These are phyloP conservation scores for Meripilus lineatus DNA, from an alignment of 1,284 basidiomycete species.

Conservation along the genomic window DNA sequence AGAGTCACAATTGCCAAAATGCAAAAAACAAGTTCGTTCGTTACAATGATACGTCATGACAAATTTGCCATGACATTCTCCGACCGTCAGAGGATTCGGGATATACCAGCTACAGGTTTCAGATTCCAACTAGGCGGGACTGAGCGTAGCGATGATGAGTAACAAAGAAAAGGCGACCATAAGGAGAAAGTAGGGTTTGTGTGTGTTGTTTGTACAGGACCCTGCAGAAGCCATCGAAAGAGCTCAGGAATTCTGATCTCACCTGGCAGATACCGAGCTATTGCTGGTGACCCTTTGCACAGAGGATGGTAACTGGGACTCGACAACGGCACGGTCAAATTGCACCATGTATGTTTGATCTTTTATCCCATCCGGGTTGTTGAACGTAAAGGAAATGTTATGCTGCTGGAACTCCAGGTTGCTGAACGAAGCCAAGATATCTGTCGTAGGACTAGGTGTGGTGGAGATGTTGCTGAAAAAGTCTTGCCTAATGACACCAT, in stretches of 20 bases:
- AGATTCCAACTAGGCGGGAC: not conserved
- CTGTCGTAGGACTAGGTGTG: slow-evolving; percentile 17
- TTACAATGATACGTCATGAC: too few relatives aligned
- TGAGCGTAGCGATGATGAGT: not conserved
- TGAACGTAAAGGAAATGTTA: slow-evolving; percentile 24
- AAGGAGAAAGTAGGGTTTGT: too few relatives aligned
- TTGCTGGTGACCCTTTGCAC: too few relatives aligned
- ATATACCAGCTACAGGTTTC: not conserved
- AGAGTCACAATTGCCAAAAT: not conserved
- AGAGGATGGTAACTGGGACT: too few relatives aligned
- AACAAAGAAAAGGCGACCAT: too few relatives aligned
- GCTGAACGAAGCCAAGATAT: slow-evolving; percentile 25
- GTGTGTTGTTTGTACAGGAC: too few relatives aligned
- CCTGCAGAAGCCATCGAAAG: too few relatives aligned
- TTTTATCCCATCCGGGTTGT: slow-evolving; percentile 15
- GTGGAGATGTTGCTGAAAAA: slow-evolving; percentile 18
- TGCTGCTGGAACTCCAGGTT: slow-evolving; percentile 25
- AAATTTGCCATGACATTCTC: too few relatives aligned
- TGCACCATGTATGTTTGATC: slow-evolving; percentile 8
- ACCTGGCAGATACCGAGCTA: too few relatives aligned
- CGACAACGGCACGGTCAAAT: slow-evolving; percentile 16
- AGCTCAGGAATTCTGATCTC: too few relatives aligned
- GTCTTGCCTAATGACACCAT: slow-evolving; percentile 26
- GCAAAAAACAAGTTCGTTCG: not conserved
- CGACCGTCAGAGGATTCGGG: too few relatives aligned